phyloP scores from a whole-genome alignment of 2,329 filamentous ascomycete genomes.

The Arthroderma sp. region DNA sequence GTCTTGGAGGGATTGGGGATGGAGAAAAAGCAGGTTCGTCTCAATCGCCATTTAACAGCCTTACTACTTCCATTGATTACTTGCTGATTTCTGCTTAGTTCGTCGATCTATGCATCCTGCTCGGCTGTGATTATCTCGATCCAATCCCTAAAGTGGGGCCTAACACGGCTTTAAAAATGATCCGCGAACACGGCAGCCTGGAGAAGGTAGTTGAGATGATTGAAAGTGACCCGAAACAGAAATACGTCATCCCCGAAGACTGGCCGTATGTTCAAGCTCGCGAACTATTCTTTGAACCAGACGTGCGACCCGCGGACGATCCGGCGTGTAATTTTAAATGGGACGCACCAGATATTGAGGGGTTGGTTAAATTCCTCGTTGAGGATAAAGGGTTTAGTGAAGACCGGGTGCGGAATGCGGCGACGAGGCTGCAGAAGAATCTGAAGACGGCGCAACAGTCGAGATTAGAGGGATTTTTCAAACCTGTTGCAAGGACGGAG shows the following conservation, averaged over 20 bases:
- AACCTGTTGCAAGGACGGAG: constrained; percentile 75
- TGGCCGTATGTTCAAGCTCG: constrained; percentile 93
- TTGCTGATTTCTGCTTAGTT: constrained; percentile 45
- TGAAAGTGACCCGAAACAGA: constrained; percentile 60
- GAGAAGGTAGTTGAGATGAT: constrained; percentile 78
- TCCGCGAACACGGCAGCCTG: constrained; percentile 77
- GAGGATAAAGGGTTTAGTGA: constrained; percentile 95
- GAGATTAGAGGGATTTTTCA: constrained; percentile 92
- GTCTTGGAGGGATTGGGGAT: constrained; percentile 78
- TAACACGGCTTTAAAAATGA: constrained; percentile 80
- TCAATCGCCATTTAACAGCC: background rate
- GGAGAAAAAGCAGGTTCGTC: constrained; percentile 64
- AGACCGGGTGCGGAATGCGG: constrained; percentile 72
- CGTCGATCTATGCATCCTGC: constrained; percentile 91
- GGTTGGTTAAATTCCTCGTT: constrained; percentile 77
- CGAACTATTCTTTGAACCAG: constrained; percentile 79
- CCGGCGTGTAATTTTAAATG: constrained; percentile 94
- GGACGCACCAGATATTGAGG: constrained; percentile 85
- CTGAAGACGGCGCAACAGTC: constrained; percentile 84
- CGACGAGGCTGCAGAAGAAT: constrained; percentile 71
- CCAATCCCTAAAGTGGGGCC: constrained; percentile 91
- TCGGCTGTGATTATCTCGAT: constrained; percentile 95
- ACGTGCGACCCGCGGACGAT: constrained; percentile 71
- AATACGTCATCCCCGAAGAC: constrained; percentile 81
- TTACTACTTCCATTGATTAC: background rate